Evolutionary conservation across 2,329 filamentous ascomycete species (phyloP), one percentile per base, ranked within the genome.

Genomic region (Coniella vitis): DNA sequence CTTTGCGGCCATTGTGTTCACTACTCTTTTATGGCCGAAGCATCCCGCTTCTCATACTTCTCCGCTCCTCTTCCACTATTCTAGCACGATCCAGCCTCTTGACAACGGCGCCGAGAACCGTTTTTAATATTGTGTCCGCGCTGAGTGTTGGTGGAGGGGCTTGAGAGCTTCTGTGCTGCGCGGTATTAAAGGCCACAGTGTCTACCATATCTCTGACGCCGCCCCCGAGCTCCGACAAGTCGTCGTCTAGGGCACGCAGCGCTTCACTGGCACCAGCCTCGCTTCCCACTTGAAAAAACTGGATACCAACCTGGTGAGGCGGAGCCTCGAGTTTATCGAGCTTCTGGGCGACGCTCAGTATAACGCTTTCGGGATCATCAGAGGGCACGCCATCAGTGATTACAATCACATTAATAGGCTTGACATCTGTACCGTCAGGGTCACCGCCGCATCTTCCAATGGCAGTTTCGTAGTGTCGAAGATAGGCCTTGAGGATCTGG

Each of bases 201-300:
- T 97, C 91, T 14, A 96, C 89, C 60, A 97, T 96, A 67, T 97
- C 91, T 16, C 91, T 73, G 14, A 91, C 63, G 13, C 74, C 71
- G 25, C 74, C 69, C 25, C 74, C 68, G 21, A 72, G 60, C 37
- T 76, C 71, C 2, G 67, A 70, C 32, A 93, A 68, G 3, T 77
- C 76, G 63, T 96, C 87, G 61, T 97, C 91, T 7, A 97, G 73
- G 40, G 83, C 74, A 57, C 77, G 70, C 35, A 97, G 71, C 48
- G 84, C 81, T 56, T 73, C 66, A 1, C 74, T 72, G 0, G 90
- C 91, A 0, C 66, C 70, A 1, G 68, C 61, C 57, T 95, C 87
- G 43, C 78, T 75, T 49, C 93, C 91, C 38, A 97, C 86, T 67
- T 96, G 91, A 72, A 97, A 95, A 71, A 97, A 97, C 65, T 97